Conservation (phyloP, 352 stramenopile genomes). For the Phytophthora lateralis region DNA sequence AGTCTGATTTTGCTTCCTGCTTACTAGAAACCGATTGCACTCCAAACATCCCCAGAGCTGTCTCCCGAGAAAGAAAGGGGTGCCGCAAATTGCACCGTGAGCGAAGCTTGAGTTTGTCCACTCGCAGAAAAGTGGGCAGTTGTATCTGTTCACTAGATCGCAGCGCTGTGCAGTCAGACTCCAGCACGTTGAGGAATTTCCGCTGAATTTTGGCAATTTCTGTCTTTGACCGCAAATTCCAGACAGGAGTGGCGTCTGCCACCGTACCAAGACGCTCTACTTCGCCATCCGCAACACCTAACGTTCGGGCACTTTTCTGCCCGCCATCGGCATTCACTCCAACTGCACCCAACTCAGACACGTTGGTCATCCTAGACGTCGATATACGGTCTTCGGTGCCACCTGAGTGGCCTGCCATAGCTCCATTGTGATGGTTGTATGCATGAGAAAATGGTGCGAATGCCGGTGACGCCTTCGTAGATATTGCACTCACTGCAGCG, state of each 20-base stretch:
- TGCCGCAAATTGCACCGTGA: constrained; percentile 37
- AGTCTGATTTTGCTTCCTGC: constrained; percentile 41
- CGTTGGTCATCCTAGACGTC: constrained; percentile 8
- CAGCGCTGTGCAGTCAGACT: constrained; percentile 59
- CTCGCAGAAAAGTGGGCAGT: constrained; percentile 56
- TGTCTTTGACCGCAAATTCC: constrained; percentile 63
- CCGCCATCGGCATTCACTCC: constrained; percentile 15
- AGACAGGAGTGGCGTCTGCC: constrained; percentile 32
- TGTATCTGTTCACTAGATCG: constrained; percentile 58
- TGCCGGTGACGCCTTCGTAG: constrained; percentile 71
- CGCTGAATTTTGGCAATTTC: constrained; percentile 66
- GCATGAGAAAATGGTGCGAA: constrained; percentile 62
- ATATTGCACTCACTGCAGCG: constrained; percentile 77
- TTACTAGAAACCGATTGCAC: constrained; percentile 17
- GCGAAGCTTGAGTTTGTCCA: constrained; percentile 61
- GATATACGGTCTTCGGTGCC: constrained; percentile 16
- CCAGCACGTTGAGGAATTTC: constrained; percentile 54
- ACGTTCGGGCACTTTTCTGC: constrained; percentile 9
- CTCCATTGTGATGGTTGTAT: constrained; percentile 25
- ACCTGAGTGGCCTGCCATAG: constrained; percentile 15
- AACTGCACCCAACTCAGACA: constrained; percentile 6
- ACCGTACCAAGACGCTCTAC: constrained; percentile 8
- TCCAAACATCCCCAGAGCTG: constrained; percentile 45
- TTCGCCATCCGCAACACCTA: constrained; percentile 20
- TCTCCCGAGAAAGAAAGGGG: constrained; percentile 47